Percentiles rank a stretch among this genome's conserved stretches.
These are phyloP conservation scores for Cairneyella variabilis DNA, from an alignment of 495 filamentous ascomycete species.

Conservation along the genomic window DNA sequence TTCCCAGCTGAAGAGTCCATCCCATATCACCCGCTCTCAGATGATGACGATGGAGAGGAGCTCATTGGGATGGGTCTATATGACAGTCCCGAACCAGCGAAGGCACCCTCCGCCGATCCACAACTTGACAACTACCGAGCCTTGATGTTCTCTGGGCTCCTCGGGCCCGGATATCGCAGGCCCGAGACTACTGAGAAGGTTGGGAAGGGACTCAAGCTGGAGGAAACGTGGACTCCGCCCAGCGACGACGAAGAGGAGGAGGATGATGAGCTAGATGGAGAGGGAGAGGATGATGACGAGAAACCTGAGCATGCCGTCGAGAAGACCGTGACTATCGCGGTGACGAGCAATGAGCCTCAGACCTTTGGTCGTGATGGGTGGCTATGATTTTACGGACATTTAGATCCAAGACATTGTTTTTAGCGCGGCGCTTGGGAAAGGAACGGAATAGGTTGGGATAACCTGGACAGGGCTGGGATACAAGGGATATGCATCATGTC, in stretches of 20 bases:
- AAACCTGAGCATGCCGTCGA: background rate
- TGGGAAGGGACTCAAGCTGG: slow-evolving; percentile 76
- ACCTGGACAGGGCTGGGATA: background rate
- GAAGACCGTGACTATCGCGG: background rate
- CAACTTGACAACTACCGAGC: slow-evolving; percentile 40
- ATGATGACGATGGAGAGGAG: slow-evolving; percentile 57
- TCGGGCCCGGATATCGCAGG: slow-evolving; percentile 36
- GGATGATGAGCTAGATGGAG: slow-evolving; percentile 35
- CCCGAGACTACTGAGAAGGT: slow-evolving; percentile 53
- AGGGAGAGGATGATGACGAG: slow-evolving; percentile 39
- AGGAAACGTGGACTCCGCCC: slow-evolving; percentile 78
- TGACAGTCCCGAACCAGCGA: slow-evolving; percentile 53
- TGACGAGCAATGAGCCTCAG: background rate
- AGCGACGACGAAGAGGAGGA: slow-evolving; percentile 56
- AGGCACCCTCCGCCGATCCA: slow-evolving; percentile 33
- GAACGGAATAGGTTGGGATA: background rate
- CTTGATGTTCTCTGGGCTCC: slow-evolving; percentile 42
- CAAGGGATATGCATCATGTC: background rate
- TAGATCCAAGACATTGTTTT: background rate
- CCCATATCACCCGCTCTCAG: slow-evolving; percentile 39
- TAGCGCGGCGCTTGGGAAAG: slow-evolving; percentile 14
- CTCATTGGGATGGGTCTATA: slow-evolving; percentile 83
- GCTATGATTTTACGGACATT: slow-evolving; percentile 3
- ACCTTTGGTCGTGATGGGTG: slow-evolving; percentile 9
- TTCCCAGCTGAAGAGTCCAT: slow-evolving; percentile 41